Percentiles rank a stretch among this genome's conserved stretches.
These are phyloP conservation scores for Xylariaceae sp. DNA, from an alignment of 2,329 filamentous ascomycete species.

Conservation along the genomic window DNA sequence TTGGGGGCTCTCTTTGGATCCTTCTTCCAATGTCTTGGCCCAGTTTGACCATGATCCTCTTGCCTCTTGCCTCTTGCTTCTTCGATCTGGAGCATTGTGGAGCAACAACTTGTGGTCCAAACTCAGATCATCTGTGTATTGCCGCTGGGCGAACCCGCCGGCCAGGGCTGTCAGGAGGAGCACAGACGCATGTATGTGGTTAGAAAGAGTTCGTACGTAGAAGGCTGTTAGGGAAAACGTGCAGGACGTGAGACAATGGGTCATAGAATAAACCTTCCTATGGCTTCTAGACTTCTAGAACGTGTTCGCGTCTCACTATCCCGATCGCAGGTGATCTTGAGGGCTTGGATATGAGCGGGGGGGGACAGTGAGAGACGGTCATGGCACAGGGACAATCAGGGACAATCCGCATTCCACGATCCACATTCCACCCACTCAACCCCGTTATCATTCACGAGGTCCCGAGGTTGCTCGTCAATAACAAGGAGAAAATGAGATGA, in stretches of 20 bases:
- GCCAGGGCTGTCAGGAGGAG: neutral
- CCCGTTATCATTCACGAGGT: neutral
- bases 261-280: neutral
- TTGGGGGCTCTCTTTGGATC: conserved; percentile 22
- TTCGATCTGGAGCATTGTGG: neutral
- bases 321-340: neutral
- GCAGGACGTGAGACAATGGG: neutral
- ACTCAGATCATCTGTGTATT: neutral
- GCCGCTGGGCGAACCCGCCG: neutral
- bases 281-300: neutral
- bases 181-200: neutral
- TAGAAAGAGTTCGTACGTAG: neutral
- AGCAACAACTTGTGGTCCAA: neutral
- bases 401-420: neutral
- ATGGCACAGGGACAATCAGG: no score
- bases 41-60: conserved; percentile 11
- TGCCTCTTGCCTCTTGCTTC: neutral
- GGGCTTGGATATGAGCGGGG: neutral
- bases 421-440: neutral
- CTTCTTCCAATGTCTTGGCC: conserved; percentile 24
- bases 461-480: neutral
- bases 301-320: neutral
- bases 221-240: neutral
- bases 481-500: neutral
- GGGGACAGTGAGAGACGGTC: neutral